Evolutionary conservation across 805 yeast species (phyloP).

Genomic region (Ogataea salicorniae): DNA sequence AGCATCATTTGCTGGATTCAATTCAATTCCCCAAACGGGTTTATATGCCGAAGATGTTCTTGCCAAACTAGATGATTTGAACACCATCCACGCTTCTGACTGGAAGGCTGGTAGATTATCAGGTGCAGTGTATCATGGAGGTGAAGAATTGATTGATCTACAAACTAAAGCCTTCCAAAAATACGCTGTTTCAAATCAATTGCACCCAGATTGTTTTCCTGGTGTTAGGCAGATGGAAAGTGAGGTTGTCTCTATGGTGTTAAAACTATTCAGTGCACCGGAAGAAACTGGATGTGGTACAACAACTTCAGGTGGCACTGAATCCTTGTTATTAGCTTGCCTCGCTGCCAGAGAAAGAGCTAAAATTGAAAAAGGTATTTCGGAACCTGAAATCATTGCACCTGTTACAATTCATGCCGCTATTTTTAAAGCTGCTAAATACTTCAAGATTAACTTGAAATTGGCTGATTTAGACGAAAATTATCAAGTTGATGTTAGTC

Average conservation of each 20-base stretch:
- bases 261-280: conserved; percentile 79
- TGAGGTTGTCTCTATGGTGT: conserved; percentile 89
- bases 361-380: conserved; percentile 48
- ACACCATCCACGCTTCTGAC: conserved; percentile 51
- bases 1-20: conserved; percentile 39
- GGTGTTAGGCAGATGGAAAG: conserved; percentile 96
- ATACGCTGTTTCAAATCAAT: conserved; percentile 85
- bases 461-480: conserved; percentile 72
- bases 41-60: conserved; percentile 42
- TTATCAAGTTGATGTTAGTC: conserved; percentile 58
- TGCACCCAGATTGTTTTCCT: conserved; percentile 96
- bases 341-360: conserved; percentile 84
- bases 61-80: conserved; percentile 45
- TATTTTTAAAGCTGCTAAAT: conserved; percentile 85
- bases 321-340: conserved; percentile 80
- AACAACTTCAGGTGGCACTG: conserved; percentile 93
- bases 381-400: conserved; percentile 79
- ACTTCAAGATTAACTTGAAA: conserved; percentile 80
- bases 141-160: conserved; percentile 63
- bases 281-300: conserved; percentile 61
- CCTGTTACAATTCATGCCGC: conserved; percentile 94
- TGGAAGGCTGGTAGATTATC: conserved; percentile 86
- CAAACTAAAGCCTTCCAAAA: conserved; percentile 74
- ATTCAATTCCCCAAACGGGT: conserved; percentile 56
- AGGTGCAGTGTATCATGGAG: conserved; percentile 97